phyloP scores from a whole-genome alignment of 306 rosid species.

The Cyclanthera cordifolia region DNA sequence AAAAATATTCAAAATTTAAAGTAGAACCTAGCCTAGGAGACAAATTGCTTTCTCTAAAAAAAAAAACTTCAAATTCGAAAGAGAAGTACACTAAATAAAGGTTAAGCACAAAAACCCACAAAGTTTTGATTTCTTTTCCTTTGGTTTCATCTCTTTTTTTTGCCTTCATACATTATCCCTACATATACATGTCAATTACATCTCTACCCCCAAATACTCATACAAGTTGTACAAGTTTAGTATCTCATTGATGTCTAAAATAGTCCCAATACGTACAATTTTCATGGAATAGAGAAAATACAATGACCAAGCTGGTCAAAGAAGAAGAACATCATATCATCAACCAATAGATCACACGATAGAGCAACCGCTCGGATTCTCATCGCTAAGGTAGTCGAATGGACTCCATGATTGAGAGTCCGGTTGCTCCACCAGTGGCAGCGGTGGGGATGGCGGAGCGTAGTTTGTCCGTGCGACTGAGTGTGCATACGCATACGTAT shows the following conservation, averaged over 20 bases:
- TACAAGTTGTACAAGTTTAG: constrained; percentile 24
- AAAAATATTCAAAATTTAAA: neutral
- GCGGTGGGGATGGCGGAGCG: neutral
- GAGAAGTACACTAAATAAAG: constrained; percentile 18
- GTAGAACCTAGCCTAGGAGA: constrained; percentile 14
- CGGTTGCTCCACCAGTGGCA: constrained; percentile 12
- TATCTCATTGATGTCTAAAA: constrained; percentile 2
- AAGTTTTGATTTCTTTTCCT: too few species aligned
- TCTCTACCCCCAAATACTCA: constrained; percentile 23
- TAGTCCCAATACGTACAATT: neutral
- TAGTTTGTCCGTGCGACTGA: neutral
- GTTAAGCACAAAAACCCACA: constrained; percentile 20
- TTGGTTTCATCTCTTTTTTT: neutral
- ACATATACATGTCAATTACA: constrained; percentile 26
- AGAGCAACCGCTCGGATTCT: constrained; percentile 64
- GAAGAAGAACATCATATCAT: too few species aligned
- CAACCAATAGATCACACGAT: constrained; percentile 24
- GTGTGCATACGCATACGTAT: constrained; percentile 23
- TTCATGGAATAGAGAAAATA: neutral
- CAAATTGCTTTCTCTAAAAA: constrained; percentile 1
- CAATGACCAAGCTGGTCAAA: too few species aligned
- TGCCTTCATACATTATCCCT: neutral
- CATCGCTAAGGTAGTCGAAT: constrained; percentile 59
- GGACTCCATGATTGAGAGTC: constrained; percentile 24
- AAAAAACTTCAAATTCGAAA: constrained; percentile 9